These are phyloP conservation scores for Laetiporus sulphureus DNA, from an alignment of 1,284 basidiomycete species.

Conservation along the genomic window DNA sequence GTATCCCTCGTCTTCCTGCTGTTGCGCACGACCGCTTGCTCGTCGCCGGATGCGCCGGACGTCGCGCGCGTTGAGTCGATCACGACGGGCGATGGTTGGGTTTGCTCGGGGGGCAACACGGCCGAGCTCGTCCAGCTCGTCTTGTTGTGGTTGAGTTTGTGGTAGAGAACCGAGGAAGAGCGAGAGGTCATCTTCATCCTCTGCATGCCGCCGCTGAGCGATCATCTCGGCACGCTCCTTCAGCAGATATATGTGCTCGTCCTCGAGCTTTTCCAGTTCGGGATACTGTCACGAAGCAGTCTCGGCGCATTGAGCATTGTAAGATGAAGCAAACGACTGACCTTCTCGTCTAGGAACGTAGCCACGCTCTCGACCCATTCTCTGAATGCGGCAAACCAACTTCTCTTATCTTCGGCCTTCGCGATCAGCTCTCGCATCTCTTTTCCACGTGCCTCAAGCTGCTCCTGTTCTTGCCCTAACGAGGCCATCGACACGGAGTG, in stretches of 20 bases:
- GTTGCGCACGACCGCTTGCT: constrained; percentile 17
- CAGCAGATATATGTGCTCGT: constrained; percentile 69
- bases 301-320: not conserved
- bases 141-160: constrained; percentile 25
- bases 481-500: constrained; percentile 57
- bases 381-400: constrained; percentile 82
- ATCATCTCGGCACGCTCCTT: constrained; percentile 74
- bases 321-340: constrained; percentile 22
- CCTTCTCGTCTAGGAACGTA: constrained; percentile 89
- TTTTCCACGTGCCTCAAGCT: constrained; percentile 69
- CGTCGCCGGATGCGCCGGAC: constrained; percentile 41
- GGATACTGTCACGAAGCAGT: constrained; percentile 54
- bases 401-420: constrained; percentile 74
- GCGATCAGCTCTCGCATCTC: constrained; percentile 79
- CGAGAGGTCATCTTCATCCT: constrained; percentile 80
- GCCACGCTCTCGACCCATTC: constrained; percentile 88
- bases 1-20: constrained; percentile 71
- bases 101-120: constrained; percentile 42
- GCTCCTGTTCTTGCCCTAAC: constrained; percentile 60
- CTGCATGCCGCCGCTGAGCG: constrained; percentile 53
- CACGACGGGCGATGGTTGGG: constrained; percentile 38
- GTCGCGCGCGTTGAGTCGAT: constrained; percentile 49
- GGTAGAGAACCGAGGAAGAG: constrained; percentile 62
- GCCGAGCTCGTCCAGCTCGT: constrained; percentile 63
- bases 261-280: constrained; percentile 78